A percentile compares a stretch with the other conserved stretches of the same genome.
These are phyloP conservation scores for Ogataea sp. DNA, from an alignment of 805 yeast genomes.

Conservation along the genomic window DNA sequence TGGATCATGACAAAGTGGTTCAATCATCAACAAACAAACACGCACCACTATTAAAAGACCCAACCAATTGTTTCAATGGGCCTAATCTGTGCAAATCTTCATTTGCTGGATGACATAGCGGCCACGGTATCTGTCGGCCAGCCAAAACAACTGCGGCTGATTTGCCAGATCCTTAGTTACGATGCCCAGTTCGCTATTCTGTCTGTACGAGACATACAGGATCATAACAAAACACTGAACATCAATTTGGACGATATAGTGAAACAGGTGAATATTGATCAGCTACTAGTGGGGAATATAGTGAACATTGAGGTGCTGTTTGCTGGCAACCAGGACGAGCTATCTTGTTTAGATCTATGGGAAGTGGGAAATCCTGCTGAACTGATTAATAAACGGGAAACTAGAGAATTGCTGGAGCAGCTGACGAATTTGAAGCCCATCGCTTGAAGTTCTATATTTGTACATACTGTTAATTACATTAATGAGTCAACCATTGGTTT, in stretches of 20 bases:
- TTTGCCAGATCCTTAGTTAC: constrained; percentile 15
- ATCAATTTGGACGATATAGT: neutral
- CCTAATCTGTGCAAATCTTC: constrained; percentile 10
- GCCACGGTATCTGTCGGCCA: constrained; percentile 2
- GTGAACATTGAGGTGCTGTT: constrained; percentile 16
- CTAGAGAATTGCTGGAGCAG: neutral
- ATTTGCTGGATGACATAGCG: constrained; percentile 6
- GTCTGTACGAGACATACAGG: neutral
- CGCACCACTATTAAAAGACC: no score
- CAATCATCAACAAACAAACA: no score
- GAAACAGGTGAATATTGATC: neutral
- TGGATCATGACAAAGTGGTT: no score
- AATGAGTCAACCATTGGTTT: no score
- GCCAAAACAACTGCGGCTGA: constrained; percentile 12
- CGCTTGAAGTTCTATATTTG: no score
- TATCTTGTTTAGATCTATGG: constrained; percentile 11
- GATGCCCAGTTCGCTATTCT: neutral
- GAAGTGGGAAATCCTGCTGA: neutral
- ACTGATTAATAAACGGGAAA: neutral
- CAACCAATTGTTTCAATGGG: constrained; percentile 13
- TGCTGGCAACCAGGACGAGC: constrained; percentile 1
- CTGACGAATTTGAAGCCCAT: neutral
- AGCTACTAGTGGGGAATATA: constrained; percentile 10
- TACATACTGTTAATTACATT: no score
- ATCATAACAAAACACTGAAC: neutral